Base-by-base conservation (phyloP, 78 protist species). In the Dictyostelium citrinum region DNA sequence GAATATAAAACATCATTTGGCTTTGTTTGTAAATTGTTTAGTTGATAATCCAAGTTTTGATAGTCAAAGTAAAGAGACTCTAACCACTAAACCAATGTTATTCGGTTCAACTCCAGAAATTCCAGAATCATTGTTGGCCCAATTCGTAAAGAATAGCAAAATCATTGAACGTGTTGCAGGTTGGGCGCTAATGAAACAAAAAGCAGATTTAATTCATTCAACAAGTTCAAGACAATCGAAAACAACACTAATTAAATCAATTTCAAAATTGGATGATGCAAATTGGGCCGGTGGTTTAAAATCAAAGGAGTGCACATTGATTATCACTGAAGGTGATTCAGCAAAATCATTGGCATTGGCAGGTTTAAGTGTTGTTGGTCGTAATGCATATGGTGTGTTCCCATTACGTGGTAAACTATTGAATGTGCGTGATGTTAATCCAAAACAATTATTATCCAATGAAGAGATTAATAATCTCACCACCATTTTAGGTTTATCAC, bases 331-430 rank as follows among this genome's bases (percentile, higher is more conserved):
- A 33, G 96, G 96, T 80, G 96, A 91, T 43, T 84, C 91, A 10
- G 95, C 97, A 6, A 91, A 95, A 61, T 78, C 97, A 9, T 64
- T 91, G 37, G 97, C 97, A 16, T 43, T 75, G 31, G 91, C 96
- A 27, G 99, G 99, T 14, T 92, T 99, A 43, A 27, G 90, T 11
- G 99, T 98, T 4, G 94, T 98, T 5, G 99, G 99, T 51, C 82
- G 99, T n/a, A 99, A 99, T 88, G 5, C 55, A 55, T 99, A 97
- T 90, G 99, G 99, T 17, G 99, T 98, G 3, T 99, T 99, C 96
- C 99, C 99, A 11, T 97, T 99, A 33, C 72, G 98, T 12, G 99
- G 99, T 39, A 99, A 99, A 96, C 76, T 99, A 67, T 75, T 99
- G 51, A 99, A 99, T 95, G 99, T 99, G n/a, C 97, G 99, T 55